A percentile compares a stretch with the other conserved stretches of the same genome.
phyloP scores from a whole-genome alignment of 2,329 filamentous ascomycete genomes.

The Paecilomyces fulvus region DNA sequence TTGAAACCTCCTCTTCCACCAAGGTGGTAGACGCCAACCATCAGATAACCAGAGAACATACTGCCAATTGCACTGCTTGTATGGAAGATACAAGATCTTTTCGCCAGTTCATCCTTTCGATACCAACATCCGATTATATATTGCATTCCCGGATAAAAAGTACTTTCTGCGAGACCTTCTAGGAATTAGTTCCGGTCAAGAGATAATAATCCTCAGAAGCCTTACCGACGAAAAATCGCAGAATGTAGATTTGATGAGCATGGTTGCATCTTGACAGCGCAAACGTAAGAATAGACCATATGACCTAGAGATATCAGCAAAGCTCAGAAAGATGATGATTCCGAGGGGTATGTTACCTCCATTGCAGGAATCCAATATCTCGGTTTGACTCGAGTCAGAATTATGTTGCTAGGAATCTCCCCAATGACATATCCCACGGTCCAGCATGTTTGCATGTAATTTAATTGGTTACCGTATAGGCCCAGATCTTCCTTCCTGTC shows the following conservation, averaged over 20 bases:
- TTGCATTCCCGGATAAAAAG: constrained; percentile 46
- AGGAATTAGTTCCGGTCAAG: not conserved
- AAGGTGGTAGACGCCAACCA: constrained; percentile 45
- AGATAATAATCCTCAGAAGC: not conserved
- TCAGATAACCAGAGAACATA: constrained; percentile 45
- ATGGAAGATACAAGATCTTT: constrained; percentile 46
- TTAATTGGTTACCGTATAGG: constrained; percentile 47
- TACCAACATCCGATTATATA: constrained; percentile 48
- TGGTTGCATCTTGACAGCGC: constrained; percentile 34
- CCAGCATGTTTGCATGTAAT: constrained; percentile 50
- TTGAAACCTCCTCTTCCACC: constrained; percentile 39
- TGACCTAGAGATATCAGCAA: constrained; percentile 20
- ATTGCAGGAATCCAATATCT: constrained; percentile 43
- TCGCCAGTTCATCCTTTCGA: constrained; percentile 42
- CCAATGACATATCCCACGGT: constrained; percentile 53
- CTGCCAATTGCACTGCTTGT: constrained; percentile 36
- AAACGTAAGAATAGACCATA: constrained; percentile 44
- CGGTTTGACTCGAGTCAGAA: constrained; percentile 42
- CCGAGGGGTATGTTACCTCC: constrained; percentile 32
- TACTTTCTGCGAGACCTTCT: constrained; percentile 20
- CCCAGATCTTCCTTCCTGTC: constrained; percentile 45
- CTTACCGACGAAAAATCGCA: constrained; percentile 42
- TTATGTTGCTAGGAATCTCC: constrained; percentile 44
- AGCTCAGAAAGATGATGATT: constrained; percentile 1
- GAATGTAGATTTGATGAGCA: constrained; percentile 37